Evolutionary conservation across 2,329 filamentous ascomycete species (phyloP), one percentile per base, ranked within the genome.

Genomic region (Xylariaceae sp.): DNA sequence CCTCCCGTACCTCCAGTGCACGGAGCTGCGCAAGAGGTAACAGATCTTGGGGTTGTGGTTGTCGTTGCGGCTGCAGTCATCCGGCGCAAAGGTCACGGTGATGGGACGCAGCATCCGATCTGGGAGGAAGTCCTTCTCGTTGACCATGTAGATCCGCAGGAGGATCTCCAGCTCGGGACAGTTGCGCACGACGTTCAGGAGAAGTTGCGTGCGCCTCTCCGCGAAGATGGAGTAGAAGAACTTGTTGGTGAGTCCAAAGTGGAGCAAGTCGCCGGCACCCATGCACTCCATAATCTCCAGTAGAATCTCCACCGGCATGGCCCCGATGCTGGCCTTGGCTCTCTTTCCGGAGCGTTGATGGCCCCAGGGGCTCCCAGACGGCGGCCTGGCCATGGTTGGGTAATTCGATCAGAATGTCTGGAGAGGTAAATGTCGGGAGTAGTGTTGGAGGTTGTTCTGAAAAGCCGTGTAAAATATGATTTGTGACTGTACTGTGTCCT

Each of bases 201-300:
- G 48, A 15, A 76, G 65, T 1, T 56, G 51, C 1, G 59, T 47
- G 51, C 66, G 68, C 48, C 68, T 61, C 3, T 53, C 51, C 7
- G 55, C 50, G 36, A 71, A 68, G n/a, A 75, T 60, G 3, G 54
- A 45, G 12, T 60, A 54, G 12, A 73, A 59, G 2, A 54, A 55
- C 18, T 57, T 62, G 46, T 62, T 68, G 3, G 57, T 51, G 11
- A 55, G 48, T n/a, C 57, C 65, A 21, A 70, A 57, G 21, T 58
- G 59, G 36, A 62, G 64, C 24, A 69, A 59, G 16, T 64, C 65
- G 2, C 56, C 48, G 1, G 72, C 42, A 38, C 70, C 63, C 35
- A 75, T 56, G 13, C 65, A 47, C 19, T 65, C 63, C 48, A 70
- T 70, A 16, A 75, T 67, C 14, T 71, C 65, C 9, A 74, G 53